Evolutionary conservation across 331 rosid species (phyloP).

Genomic region (Malus hybrid): DNA sequence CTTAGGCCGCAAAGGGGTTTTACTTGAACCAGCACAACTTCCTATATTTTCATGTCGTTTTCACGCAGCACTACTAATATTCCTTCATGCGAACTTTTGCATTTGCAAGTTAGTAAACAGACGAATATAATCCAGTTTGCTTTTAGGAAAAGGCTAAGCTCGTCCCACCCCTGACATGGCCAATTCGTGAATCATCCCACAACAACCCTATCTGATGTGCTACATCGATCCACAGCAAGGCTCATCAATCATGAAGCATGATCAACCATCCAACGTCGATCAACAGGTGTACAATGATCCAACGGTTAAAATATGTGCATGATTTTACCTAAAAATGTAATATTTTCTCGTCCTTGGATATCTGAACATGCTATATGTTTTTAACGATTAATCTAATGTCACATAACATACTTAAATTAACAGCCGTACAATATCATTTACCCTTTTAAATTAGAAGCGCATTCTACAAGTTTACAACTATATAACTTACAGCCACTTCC

Average conservation of each 20-base stretch:
- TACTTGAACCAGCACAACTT: not conserved
- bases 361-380: not conserved
- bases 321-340: not conserved
- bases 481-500: not conserved
- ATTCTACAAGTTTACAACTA: constrained; percentile 3
- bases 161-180: constrained; percentile 24
- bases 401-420: not conserved
- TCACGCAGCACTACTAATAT: not conserved
- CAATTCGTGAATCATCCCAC: not conserved
- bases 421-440: not conserved
- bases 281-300: constrained; percentile 11
- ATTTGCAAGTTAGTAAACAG: constrained; percentile 13
- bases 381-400: not conserved
- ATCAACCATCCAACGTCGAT: not conserved
- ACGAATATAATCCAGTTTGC: constrained; percentile 18
- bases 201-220: not conserved
- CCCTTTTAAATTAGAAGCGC: not conserved
- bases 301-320: constrained; percentile 7
- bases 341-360: not conserved
- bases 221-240: not conserved
- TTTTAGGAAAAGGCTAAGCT: constrained; percentile 34
- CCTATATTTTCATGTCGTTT: not conserved
- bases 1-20: not conserved
- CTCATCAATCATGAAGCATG: not conserved
- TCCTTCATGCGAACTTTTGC: constrained; percentile 15